These are phyloP conservation scores for Leersia perrieri DNA, from an alignment of 176 grass and related monocot species.

Conservation along the genomic window DNA sequence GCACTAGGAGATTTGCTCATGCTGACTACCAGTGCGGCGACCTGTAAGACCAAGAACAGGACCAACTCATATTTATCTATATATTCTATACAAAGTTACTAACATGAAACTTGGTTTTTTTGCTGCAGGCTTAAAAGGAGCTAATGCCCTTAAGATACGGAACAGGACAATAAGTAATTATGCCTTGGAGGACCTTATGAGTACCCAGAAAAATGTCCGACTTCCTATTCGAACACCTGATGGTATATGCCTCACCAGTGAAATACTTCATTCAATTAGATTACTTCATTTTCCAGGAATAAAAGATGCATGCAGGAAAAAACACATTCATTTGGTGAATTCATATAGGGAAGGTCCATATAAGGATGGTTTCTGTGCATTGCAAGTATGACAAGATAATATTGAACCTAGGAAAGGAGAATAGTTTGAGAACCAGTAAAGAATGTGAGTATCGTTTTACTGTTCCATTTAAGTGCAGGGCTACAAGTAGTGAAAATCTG, in stretches of 20 bases:
- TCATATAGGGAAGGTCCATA: constrained; percentile 47
- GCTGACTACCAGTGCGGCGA: constrained; percentile 50
- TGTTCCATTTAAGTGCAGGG: background rate
- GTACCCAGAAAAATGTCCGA: constrained; percentile 24
- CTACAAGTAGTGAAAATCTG: background rate
- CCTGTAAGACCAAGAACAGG: constrained; percentile 45
- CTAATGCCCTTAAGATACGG: constrained; percentile 43
- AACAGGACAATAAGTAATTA: constrained; percentile 14
- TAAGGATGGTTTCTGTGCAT: constrained; percentile 44
- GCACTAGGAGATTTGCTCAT: constrained; percentile 42
- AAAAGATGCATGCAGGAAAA: background rate
- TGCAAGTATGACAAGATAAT: constrained; percentile 37
- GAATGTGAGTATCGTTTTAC: constrained; percentile 40
- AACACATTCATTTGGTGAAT: background rate
- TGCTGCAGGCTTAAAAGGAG: constrained; percentile 54
- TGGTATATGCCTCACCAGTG: constrained; percentile 17
- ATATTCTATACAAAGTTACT: background rate
- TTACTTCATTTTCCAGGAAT: constrained; percentile 3
- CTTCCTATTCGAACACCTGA: constrained; percentile 40
- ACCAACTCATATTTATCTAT: background rate
- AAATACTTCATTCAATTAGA: background rate
- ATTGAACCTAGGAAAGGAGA: constrained; percentile 51
- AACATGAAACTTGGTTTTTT: constrained; percentile 12
- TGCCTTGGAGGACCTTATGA: constrained; percentile 33
- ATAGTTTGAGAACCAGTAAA: constrained; percentile 42